Conservation (phyloP, 192 early-diverging fungal genomes). For the Coemansia sp. region DNA sequence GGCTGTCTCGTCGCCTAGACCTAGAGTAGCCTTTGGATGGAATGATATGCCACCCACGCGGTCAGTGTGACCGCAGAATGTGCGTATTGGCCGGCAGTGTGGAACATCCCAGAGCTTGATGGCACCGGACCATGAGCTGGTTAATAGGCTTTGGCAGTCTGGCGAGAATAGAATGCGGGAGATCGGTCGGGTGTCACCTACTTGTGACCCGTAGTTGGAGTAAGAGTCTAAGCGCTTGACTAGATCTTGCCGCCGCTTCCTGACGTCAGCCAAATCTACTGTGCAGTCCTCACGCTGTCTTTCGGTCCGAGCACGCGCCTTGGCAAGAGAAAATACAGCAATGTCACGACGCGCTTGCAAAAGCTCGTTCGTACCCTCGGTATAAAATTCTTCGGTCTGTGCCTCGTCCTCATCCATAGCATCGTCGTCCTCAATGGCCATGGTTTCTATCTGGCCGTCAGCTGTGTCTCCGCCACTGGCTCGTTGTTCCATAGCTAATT, state of each 20-base stretch:
- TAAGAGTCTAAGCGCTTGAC: slow-evolving; percentile 52
- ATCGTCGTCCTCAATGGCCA: slow-evolving; percentile 46
- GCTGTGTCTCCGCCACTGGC: not conserved
- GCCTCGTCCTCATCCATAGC: slow-evolving; percentile 57
- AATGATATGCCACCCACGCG: slow-evolving; percentile 88
- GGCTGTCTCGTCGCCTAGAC: slow-evolving; percentile 44
- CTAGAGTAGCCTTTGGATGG: slow-evolving; percentile 79
- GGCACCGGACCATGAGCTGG: slow-evolving; percentile 83
- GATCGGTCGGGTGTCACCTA: slow-evolving; percentile 88
- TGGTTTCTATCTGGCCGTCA: slow-evolving; percentile 55
- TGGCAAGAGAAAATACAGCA: slow-evolving; percentile 70
- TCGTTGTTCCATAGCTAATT: slow-evolving; percentile 36
- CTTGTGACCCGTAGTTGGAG: slow-evolving; percentile 78
- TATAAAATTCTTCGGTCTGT: slow-evolving; percentile 80
- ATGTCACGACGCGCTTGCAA: slow-evolving; percentile 73
- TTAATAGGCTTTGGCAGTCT: slow-evolving; percentile 75
- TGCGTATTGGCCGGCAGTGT: slow-evolving; percentile 62
- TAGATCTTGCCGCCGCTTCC: slow-evolving; percentile 60
- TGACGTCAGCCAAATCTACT: slow-evolving; percentile 26
- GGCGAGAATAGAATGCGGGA: slow-evolving; percentile 79
- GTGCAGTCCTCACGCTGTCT: slow-evolving; percentile 60
- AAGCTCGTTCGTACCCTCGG: slow-evolving; percentile 74
- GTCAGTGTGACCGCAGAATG: slow-evolving; percentile 82
- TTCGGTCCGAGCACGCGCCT: slow-evolving; percentile 68
- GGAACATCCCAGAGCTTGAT: slow-evolving; percentile 91